Evolutionary conservation across 2,329 filamentous ascomycete genomes (phyloP).

Genomic region (Neofusicoccum cordaticola): DNA sequence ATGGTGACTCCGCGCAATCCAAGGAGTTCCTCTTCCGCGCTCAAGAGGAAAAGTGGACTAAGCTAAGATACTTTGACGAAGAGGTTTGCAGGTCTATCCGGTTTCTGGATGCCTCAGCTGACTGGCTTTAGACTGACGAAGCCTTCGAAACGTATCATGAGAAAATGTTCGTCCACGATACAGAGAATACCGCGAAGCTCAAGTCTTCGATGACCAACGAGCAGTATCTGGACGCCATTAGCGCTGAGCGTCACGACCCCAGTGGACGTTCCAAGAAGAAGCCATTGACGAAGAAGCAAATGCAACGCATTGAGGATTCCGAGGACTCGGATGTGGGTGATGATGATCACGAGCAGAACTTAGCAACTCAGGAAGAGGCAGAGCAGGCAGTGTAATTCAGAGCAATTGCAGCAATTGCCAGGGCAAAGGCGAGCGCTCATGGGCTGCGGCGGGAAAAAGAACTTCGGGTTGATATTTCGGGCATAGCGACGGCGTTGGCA

Average conservation of each 20-base stretch:
- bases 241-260: slow-evolving; percentile 46
- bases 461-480: not conserved
- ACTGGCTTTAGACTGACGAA: slow-evolving; percentile 52
- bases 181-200: slow-evolving; percentile 47
- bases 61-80: slow-evolving; percentile 77
- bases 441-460: not conserved
- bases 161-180: slow-evolving; percentile 60
- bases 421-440: not conserved
- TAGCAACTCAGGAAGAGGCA: not conserved
- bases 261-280: slow-evolving; percentile 39
- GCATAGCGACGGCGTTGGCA: slow-evolving; percentile 15
- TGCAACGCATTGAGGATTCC: slow-evolving; percentile 18
- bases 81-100: slow-evolving; percentile 49
- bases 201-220: slow-evolving; percentile 56
- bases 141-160: slow-evolving; percentile 75
- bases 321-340: slow-evolving; percentile 13
- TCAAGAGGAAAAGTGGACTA: slow-evolving; percentile 79
- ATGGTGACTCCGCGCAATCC: slow-evolving; percentile 70
- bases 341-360: not conserved
- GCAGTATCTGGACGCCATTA: slow-evolving; percentile 63
- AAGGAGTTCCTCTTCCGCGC: slow-evolving; percentile 72
- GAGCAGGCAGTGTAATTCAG: not conserved
- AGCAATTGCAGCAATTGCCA: not conserved
- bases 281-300: slow-evolving; percentile 27
- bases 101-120: not conserved